A percentile compares a stretch with the other conserved stretches of the same genome.
Evolutionary conservation across 306 rosid genomes (phyloP).

Genomic region (Hippophae gyantsensis): DNA sequence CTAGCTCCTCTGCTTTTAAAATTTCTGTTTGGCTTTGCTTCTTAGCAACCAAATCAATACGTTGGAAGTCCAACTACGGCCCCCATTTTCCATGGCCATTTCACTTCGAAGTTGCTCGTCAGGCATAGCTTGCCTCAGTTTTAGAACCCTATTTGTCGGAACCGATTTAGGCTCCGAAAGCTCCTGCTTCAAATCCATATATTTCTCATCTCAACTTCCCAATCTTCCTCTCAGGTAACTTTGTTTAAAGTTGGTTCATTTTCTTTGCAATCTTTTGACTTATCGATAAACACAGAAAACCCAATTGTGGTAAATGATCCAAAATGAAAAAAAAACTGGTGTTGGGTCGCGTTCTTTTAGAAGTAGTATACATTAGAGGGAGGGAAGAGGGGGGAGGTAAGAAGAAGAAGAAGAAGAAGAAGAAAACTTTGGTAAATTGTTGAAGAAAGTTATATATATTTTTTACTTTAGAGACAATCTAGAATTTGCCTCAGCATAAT

Average conservation of each 20-base stretch:
- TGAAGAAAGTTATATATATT: neutral
- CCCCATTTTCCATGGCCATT: slow-evolving; percentile 26
- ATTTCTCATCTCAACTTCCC: slow-evolving; percentile 24
- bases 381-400: too few relatives aligned
- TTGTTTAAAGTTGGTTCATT: neutral
- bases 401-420: too few relatives aligned
- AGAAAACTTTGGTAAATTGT: neutral
- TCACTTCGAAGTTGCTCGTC: slow-evolving; percentile 24
- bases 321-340: neutral
- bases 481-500: neutral
- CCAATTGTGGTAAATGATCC: neutral
- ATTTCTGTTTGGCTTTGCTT: too few relatives aligned
- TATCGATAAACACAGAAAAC: too few relatives aligned
- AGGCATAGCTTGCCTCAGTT: slow-evolving; percentile 6
- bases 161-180: slow-evolving; percentile 11
- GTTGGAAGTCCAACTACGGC: too few relatives aligned
- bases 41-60: too few relatives aligned
- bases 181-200: slow-evolving; percentile 24
- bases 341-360: neutral
- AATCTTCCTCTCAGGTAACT: slow-evolving; percentile 25
- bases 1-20: too few relatives aligned
- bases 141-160: slow-evolving; percentile 13
- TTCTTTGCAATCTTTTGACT: neutral
- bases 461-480: neutral
- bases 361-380: neutral